phyloP scores from a whole-genome alignment of 768 basidiomycete genomes.

The Naganishia vishniacii region DNA sequence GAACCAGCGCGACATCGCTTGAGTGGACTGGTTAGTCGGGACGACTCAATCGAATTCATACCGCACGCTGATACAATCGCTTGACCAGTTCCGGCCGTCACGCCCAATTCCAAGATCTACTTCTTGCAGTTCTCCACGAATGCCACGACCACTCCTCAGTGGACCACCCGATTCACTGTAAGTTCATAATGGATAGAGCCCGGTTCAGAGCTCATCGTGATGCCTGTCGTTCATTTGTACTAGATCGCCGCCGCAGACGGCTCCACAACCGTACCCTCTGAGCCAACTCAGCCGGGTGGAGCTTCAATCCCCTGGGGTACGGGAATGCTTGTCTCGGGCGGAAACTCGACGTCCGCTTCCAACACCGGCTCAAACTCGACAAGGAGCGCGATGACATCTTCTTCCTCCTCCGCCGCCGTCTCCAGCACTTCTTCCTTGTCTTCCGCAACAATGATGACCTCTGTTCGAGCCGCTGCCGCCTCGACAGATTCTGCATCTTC shows the following conservation, averaged over 20 bases:
- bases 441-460: conserved; percentile 1
- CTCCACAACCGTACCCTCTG: conserved; percentile 34
- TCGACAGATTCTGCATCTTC: conserved; percentile 25
- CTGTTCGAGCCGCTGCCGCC: conserved; percentile 13
- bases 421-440: conserved; percentile 18
- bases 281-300: conserved; percentile 39
- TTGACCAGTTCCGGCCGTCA: conserved; percentile 37
- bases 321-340: conserved; percentile 18
- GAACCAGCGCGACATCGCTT: conserved; percentile 33
- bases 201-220: not conserved
- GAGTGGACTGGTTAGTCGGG: conserved; percentile 1
- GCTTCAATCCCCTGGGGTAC: conserved; percentile 41
- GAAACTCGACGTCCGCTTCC: conserved; percentile 23
- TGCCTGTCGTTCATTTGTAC: not conserved
- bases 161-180: conserved; percentile 47
- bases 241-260: conserved; percentile 46
- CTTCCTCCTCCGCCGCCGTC: conserved; percentile 20
- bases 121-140: conserved; percentile 43
- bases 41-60: not conserved
- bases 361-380: conserved; percentile 25
- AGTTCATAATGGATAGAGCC: conserved; percentile 15
- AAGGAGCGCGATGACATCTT: conserved; percentile 12
- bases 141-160: conserved; percentile 32
- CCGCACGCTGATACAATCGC: not conserved
- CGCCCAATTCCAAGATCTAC: conserved; percentile 44